phyloP scores from a whole-genome alignment of 306 rosid genomes.

The Comarum palustre region DNA sequence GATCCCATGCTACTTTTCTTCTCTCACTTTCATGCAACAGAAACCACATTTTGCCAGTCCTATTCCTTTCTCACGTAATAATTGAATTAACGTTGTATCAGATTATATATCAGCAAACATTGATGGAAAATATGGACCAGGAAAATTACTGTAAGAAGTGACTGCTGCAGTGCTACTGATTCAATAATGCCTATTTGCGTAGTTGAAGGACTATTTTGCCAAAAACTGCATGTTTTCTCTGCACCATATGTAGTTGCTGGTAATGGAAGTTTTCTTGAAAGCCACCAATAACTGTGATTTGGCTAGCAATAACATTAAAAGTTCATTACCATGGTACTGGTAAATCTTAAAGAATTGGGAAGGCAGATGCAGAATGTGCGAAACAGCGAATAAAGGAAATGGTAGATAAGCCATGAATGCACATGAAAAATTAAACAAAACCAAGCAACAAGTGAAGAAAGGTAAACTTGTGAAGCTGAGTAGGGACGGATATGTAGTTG shows the following conservation, averaged over 20 bases:
- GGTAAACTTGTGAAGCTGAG: conserved; percentile 13
- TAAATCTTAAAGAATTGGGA: background rate
- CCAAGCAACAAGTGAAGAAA: too few relatives aligned
- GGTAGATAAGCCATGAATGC: conserved; percentile 19
- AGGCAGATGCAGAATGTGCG: conserved; percentile 25
- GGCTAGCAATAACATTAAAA: conserved; percentile 3
- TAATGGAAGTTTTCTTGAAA: background rate
- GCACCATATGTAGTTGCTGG: background rate
- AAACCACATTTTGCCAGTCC: conserved; percentile 12
- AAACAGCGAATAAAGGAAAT: conserved; percentile 26
- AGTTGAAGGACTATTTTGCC: background rate
- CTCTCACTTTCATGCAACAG: conserved; percentile 35
- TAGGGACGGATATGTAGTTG: conserved; percentile 7
- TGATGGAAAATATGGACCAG: background rate
- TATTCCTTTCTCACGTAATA: background rate
- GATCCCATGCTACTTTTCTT: conserved; percentile 40
- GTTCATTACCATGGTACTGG: background rate
- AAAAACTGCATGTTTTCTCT: background rate
- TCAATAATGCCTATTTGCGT: background rate
- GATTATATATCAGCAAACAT: background rate
- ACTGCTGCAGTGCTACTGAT: background rate
- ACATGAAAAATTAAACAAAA: background rate
- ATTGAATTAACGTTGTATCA: background rate
- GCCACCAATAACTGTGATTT: background rate
- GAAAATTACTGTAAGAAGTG: background rate